Base-by-base conservation (phyloP, 192 early-diverging fungal species). In the Endogone sp. region DNA sequence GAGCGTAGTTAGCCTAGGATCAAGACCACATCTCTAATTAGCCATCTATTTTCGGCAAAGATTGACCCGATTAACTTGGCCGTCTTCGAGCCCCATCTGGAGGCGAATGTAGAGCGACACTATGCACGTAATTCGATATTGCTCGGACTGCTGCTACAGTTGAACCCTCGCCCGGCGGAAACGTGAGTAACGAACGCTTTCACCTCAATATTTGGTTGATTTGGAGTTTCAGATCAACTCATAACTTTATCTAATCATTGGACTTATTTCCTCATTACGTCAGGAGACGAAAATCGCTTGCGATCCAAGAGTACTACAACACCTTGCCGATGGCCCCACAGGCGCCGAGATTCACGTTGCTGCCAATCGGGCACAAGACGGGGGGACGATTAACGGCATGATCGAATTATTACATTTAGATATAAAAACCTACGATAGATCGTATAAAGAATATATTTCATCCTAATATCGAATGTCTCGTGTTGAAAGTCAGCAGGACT, bases 41-140 rank as follows among this genome's bases (percentile, higher is more conserved):
- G 2, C 32, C 25, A 59, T 31, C 4, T 30, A 64, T 30, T 22
- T n/a, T 30, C 32, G n/a, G n/a, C n/a, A n/a, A 65, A 91, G 89
- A 88, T 91, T 72, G 89, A 91, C 68, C 85, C 87, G 21, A 88
- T 90, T 44, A 83, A 91, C 65, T 73, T 89, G 68, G 79, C 75
- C 13, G 72, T 80, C 3, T 84, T 85, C 63, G 81, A 85, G 31
- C 68, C 79, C 3, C 77, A 78, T 25, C 60, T 88, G 21, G 70
- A 79, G 20, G 69, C 59, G 20, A 82, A 87, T 70, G 81, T 88
- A 24, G 84, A 90, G 21, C 75, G 85, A 2, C 85, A 80, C 60
- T 89, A 87, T 62, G 66, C 69, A n/a, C 78, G 84, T 27, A 79
- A 79, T n/a, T 57, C 80, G 3, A 72, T 87, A 8, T 56, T 90